Evolutionary conservation across 2,329 filamentous ascomycete genomes (phyloP), one percentile per base, ranked within the genome.

Genomic region (Cadophora malorum): DNA sequence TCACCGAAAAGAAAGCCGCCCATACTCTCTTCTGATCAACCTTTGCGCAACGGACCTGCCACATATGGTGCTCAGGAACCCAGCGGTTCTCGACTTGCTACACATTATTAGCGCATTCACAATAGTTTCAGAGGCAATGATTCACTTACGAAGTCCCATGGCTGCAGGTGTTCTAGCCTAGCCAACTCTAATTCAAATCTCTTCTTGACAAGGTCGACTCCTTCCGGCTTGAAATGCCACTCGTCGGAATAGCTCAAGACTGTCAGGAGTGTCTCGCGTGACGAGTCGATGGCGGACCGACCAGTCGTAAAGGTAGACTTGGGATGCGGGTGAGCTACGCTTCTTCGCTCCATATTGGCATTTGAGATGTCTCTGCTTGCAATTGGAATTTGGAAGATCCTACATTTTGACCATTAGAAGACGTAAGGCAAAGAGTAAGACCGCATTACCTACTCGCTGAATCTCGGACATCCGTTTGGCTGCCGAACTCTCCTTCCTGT

Each of bases 171-270:
- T 14, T 62, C 38, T 12, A 65, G 60, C 31, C 61, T 55, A 4
- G n/a, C 21, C 38, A 73, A 33, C 28, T 68, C 60, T 3, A 23
- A n/a, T 25, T 69, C 61, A 50, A 74, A 74, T 63, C 67, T 69
- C 35, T 67, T 67, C 61, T 66, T 65, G 28, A 75, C 70, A 12
- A 64, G 47, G 23, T 63, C 56, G 4, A 76, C 65, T 25, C 71
- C 74, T 3, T 69, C 65, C n/a, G 70, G 71, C 14, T 70, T 70
- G 52, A 74, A 75, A 45, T 70, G 63, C 70, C 70, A 74, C 60
- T 73, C 69, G n/a, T 58, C 67, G 5, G 67, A 68, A 67, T 74
- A 71, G 16, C 38, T 56, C 47, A 60, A 16, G 31, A 41, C 41
- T 28, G 61, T 41, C 3, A 63, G n/a, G 10, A 41, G 9, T 5